Base-by-base conservation (phyloP, 2,329 filamentous ascomycete genomes). In the Epichloe typhina region DNA sequence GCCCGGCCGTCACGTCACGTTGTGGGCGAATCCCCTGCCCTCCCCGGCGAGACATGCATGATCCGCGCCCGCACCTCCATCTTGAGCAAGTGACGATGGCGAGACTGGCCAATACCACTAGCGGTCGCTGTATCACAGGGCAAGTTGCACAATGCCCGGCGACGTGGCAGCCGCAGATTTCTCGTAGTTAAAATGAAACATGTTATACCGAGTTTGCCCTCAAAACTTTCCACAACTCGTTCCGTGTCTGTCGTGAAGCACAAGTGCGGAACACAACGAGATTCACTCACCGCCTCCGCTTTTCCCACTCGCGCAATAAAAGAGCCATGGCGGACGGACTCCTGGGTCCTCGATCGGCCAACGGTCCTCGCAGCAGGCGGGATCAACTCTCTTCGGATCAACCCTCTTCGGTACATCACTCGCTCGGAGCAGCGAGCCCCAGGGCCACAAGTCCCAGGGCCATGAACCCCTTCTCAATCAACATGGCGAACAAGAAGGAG, bases 261-360 rank as follows among this genome's bases (percentile, higher is more conserved):
- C 8, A 8, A 31, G 26, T 31, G 26, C 26, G 8, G 26, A 31
- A 31, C 26, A 31, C 26, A 3, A 31, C 7, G 2, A 31, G 7
- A 31, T 9, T 31, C 0, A 31, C 26, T 31, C 26, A 31, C 31
- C 31, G 4, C 31, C 31, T 11, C 31, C 0, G 31, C 31, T 31
- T 31, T 9, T 9, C 31, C 31, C 8, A 11, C 31, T 31, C 26
- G 8, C 9, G 26, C 26, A 8, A 19, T n/a, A 21, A 5, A 3
- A 35, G 7, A 46, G 13, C 19, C 3, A 51, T 52, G 52, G 39
- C 50, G 5, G 52, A 53, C 11, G 33, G 43, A 38, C 37, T 46
- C 2, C 23, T 53, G 19, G 43, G 36, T 17, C 33, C 42, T 7
- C 31, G 15, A 11, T 37, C 50, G 4, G 31, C 23, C 5, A 21